Base-by-base conservation (phyloP, 2,329 filamentous ascomycete genomes). In the Aquanectria penicillioides region DNA sequence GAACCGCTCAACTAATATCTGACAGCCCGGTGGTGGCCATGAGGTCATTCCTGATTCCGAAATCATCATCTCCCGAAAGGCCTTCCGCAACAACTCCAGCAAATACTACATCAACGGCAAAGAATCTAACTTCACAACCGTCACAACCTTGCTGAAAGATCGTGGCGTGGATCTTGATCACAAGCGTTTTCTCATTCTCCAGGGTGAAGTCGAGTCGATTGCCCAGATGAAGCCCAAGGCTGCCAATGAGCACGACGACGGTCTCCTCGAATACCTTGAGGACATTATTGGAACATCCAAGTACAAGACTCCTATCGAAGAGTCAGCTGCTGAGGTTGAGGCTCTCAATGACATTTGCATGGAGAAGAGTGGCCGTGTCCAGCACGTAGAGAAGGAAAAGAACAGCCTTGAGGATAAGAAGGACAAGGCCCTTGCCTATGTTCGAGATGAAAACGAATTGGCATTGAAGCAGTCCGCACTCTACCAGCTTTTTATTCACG, bases 171-270 rank as follows among this genome's bases (percentile, higher is more conserved):
- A 99, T 78, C 83, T 99, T 18, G 95, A 99, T 71, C 95, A 99
- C 80, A 99, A 99, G 79, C 92, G 95, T 59, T 99, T 99, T 78
- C 80, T 99, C 51, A 99, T 99, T 71, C 81, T 99, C 10, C 95
- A 99, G 76, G 95, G 95, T 71, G 95, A 99, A 75, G 95, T 99
- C 58, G 95, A 99, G 75, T 97, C 94, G 0, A 99, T 99, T 73
- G 94, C 95, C 6, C 95, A 98, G 77, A 99, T 99, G 95, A 99
- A 99, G 77, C 85, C 96, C 15, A 99, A 99, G 76, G 95, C 96
- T 4, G 89, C 86, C 36, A 94, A 92, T 68, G 95, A 99, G 74
- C 94, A 98, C 71, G 95, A 99, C 61, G 95, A 99, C 70, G 95
- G 95, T 11, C 85, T 99, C 4, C 83, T 99, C 15, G 95, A 99